A percentile compares a stretch with the other conserved stretches of the same genome.
These are phyloP conservation scores for Metarhizium rileyi DNA, from an alignment of 2,329 filamentous ascomycete genomes.

Conservation along the genomic window DNA sequence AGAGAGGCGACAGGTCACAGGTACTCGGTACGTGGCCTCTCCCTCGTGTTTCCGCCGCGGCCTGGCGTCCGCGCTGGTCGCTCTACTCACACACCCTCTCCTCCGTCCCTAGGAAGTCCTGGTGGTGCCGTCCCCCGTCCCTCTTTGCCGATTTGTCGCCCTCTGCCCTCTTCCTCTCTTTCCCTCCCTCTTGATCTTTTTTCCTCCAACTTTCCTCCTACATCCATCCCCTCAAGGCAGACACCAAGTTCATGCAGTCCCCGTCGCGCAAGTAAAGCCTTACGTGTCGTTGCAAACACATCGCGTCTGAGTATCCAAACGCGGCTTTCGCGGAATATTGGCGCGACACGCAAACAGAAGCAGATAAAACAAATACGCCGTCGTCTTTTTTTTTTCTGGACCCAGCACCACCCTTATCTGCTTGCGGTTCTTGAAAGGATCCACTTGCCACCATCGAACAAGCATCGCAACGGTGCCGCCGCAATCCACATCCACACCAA, in stretches of 20 bases:
- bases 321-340: conserved; percentile 6
- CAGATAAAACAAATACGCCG: conserved; percentile 10
- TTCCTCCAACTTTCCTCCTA: conserved; percentile 13
- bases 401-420: conserved; percentile 14
- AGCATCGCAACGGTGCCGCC: conserved; percentile 14
- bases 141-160: conserved; percentile 9
- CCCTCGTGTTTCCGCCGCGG: conserved; percentile 8
- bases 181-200: conserved; percentile 16
- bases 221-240: conserved; percentile 6
- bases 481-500: conserved; percentile 9
- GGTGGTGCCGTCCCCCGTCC: conserved; percentile 10
- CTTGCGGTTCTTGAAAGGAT: conserved; percentile 16
- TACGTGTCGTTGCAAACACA: conserved; percentile 9
- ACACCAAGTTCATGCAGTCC: conserved; percentile 1
- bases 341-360: conserved; percentile 11
- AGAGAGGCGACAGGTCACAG: background rate
- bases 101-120: no score
- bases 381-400: conserved; percentile 13
- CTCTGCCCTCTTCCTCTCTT: conserved; percentile 9
- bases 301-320: conserved; percentile 8
- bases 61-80: conserved; percentile 8
- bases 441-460: conserved; percentile 15
- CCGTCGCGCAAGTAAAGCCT: conserved; percentile 4
- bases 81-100: conserved; percentile 12
- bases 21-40: conserved; percentile 1